These are phyloP conservation scores for Bryum argenteum DNA, from an alignment of 225 moss, liverwort and hornwort species.

Conservation along the genomic window DNA sequence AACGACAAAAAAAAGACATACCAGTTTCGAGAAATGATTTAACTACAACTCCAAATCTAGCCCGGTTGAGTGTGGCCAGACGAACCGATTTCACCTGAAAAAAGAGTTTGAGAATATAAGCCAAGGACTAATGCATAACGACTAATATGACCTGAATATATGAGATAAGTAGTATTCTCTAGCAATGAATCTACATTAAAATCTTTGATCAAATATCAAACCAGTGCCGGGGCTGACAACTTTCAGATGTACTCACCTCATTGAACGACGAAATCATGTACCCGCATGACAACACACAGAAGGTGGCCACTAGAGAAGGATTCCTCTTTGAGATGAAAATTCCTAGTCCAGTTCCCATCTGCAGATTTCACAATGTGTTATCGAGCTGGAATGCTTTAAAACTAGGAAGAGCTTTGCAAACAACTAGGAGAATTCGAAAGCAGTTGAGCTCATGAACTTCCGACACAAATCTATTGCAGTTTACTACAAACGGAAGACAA, in stretches of 20 bases:
- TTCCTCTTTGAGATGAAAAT: conserved; percentile 93
- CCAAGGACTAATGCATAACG: neutral
- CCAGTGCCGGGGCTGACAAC: too few relatives aligned
- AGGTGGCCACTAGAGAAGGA: conserved; percentile 82
- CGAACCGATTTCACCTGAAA: conserved; percentile 91
- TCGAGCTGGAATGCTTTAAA: conserved; percentile 7
- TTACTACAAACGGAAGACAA: neutral
- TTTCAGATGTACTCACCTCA: conserved; percentile 59
- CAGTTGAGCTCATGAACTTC: neutral
- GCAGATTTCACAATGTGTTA: conserved; percentile 35
- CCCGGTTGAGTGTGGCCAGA: conserved; percentile 85
- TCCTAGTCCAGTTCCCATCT: conserved; percentile 95
- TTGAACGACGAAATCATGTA: conserved; percentile 94
- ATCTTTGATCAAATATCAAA: neutral
- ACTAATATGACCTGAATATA: neutral
- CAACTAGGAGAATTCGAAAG: neutral
- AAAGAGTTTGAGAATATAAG: conserved; percentile 15
- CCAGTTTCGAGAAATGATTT: conserved; percentile 87
- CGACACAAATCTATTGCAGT: neutral
- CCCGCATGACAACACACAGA: conserved; percentile 84
- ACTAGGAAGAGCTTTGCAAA: neutral
- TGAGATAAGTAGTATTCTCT: neutral
- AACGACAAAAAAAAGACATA: conserved; percentile 25
- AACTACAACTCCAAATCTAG: conserved; percentile 94
- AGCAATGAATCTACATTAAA: neutral